Percentiles rank a stretch among this genome's conserved stretches.
Evolutionary conservation across 225 moss, liverwort and hornwort genomes (phyloP).

Genomic region (Climacium dendroides): DNA sequence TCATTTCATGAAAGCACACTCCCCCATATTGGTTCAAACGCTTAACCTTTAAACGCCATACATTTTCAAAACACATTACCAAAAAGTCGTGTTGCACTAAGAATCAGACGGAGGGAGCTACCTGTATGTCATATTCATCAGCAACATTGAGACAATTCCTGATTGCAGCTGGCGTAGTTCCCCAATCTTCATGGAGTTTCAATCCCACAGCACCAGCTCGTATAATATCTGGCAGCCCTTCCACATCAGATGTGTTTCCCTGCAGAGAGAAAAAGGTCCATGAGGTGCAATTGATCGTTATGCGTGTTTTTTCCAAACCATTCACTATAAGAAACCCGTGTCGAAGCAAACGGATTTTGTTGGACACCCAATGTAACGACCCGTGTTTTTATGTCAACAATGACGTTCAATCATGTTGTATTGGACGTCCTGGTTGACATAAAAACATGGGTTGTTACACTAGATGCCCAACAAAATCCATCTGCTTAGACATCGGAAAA

Average conservation of each 20-base stretch:
- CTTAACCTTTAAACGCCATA: not conserved
- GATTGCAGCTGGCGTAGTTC: constrained; percentile 87
- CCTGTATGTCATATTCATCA: constrained; percentile 86
- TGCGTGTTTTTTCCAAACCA: not conserved
- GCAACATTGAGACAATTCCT: constrained; percentile 76
- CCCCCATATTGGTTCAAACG: not conserved
- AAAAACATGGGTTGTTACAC: no score
- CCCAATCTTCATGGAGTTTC: constrained; percentile 98
- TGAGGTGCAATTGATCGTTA: not conserved
- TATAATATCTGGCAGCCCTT: constrained; percentile 73
- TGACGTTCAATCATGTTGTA: no score
- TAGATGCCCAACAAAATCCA: no score
- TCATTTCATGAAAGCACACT: not conserved
- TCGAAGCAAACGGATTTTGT: no score
- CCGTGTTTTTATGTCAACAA: no score
- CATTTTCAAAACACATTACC: not conserved
- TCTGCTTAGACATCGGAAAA: no score
- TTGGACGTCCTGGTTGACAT: no score
- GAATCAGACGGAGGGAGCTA: not conserved
- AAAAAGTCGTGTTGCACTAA: not conserved
- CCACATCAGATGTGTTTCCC: constrained; percentile 84
- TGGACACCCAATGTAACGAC: no score
- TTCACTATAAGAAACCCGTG: no score
- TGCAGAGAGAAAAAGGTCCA: not conserved
- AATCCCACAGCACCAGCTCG: constrained; percentile 83